Conservation (phyloP, 805 yeast species). For the Ogataea pilisensis region DNA sequence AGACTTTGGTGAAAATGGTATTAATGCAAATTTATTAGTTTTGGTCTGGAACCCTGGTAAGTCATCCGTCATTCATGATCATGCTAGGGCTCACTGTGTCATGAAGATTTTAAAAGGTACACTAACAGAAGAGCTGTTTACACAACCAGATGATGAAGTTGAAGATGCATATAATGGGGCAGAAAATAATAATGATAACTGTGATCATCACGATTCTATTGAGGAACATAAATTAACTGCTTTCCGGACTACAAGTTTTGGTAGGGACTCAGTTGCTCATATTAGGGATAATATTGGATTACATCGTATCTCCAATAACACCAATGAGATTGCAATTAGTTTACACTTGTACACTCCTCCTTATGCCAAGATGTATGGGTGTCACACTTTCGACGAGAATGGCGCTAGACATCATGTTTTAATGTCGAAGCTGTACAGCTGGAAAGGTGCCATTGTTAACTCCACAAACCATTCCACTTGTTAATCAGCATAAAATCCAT, state of each 20-base stretch:
- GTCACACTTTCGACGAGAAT: constrained; percentile 44
- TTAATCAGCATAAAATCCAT: constrained; percentile 4
- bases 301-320: constrained; percentile 56
- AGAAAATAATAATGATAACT: neutral
- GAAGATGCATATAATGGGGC: neutral
- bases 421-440: constrained; percentile 56
- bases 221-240: constrained; percentile 17
- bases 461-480: constrained; percentile 17
- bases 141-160: constrained; percentile 35
- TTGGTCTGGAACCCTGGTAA: constrained; percentile 70
- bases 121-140: constrained; percentile 54
- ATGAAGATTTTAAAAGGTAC: constrained; percentile 64
- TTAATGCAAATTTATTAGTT: constrained; percentile 61
- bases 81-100: constrained; percentile 72
- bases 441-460: constrained; percentile 45
- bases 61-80: constrained; percentile 67
- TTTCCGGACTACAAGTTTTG: constrained; percentile 24
- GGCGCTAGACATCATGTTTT: constrained; percentile 52
- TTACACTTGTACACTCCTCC: constrained; percentile 77
- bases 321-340: constrained; percentile 47
- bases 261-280: constrained; percentile 52
- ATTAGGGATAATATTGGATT: constrained; percentile 63
- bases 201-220: neutral
- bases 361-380: constrained; percentile 59
- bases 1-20: constrained; percentile 66